Evolutionary conservation across 768 basidiomycete species (phyloP).

Genomic region (Podaxis sp.): DNA sequence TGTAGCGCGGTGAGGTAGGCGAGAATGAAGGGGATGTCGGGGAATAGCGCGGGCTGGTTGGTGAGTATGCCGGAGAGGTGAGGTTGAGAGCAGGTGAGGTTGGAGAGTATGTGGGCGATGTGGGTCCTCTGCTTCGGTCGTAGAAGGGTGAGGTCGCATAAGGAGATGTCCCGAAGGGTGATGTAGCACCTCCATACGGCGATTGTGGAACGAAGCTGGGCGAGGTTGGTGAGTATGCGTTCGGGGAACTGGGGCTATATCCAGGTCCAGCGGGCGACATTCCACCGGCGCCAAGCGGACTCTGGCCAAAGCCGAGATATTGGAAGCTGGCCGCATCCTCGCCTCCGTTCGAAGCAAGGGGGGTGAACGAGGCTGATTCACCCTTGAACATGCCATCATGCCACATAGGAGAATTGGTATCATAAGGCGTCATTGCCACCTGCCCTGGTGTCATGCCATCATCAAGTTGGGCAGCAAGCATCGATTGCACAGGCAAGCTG

Average conservation of each 20-base stretch:
- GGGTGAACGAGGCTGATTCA: constrained; percentile 92
- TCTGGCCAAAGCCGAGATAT: constrained; percentile 77
- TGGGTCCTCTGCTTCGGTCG: constrained; percentile 55
- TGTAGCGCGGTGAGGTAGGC: constrained; percentile 81
- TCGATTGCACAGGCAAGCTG: constrained; percentile 81
- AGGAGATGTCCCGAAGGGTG: constrained; percentile 78
- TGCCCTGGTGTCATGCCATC: constrained; percentile 91
- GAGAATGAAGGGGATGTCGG: constrained; percentile 86
- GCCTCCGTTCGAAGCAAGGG: constrained; percentile 81
- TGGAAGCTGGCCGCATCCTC: constrained; percentile 81
- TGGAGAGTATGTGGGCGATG: constrained; percentile 86
- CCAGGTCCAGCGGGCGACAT: constrained; percentile 89
- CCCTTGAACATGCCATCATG: constrained; percentile 76
- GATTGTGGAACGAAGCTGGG: constrained; percentile 83
- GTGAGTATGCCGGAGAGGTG: constrained; percentile 83
- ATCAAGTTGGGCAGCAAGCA: constrained; percentile 76
- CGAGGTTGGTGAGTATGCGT: constrained; percentile 85
- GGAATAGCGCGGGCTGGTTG: constrained; percentile 84
- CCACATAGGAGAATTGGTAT: constrained; percentile 87
- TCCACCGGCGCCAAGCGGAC: constrained; percentile 77
- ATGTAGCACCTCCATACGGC: constrained; percentile 79
- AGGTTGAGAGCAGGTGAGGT: constrained; percentile 82
- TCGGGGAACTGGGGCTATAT: constrained; percentile 92
- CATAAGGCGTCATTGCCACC: constrained; percentile 96
- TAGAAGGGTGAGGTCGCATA: constrained; percentile 88